These are phyloP conservation scores for Orbilia oligospora DNA, from an alignment of 2,329 filamentous ascomycete genomes.

Conservation along the genomic window DNA sequence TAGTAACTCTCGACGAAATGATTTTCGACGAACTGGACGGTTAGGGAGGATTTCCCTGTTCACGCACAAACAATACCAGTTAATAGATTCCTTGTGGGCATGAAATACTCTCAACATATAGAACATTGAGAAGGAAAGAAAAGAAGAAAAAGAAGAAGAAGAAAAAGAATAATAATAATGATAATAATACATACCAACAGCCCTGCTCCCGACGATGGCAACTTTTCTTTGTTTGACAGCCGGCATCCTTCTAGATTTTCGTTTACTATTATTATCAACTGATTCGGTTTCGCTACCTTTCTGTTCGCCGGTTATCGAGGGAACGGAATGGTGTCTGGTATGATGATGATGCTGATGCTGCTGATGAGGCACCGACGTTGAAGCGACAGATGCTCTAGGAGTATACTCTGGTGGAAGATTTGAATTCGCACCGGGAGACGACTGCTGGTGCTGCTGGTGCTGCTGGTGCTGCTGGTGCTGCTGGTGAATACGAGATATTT, in stretches of 20 bases:
- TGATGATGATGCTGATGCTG: constrained; percentile 33
- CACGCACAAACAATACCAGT: neutral
- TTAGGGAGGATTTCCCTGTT: constrained; percentile 94
- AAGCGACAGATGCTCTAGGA: constrained; percentile 48
- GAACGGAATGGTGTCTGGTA: constrained; percentile 44
- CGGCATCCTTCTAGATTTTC: constrained; percentile 44
- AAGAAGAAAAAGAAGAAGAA: neutral
- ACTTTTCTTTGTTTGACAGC: constrained; percentile 86
- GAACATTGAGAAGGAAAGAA: neutral
- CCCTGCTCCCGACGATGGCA: constrained; percentile 93
- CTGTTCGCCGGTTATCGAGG: constrained; percentile 26
- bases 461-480: too few relatives aligned
- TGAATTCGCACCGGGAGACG: constrained; percentile 18
- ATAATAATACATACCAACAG: constrained; percentile 81
- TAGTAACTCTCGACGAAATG: constrained; percentile 99
- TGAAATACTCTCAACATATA: neutral
- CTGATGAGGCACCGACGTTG: constrained; percentile 14
- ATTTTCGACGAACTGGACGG: constrained; percentile 95
- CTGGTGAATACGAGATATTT: constrained; percentile 43
- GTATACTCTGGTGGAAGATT: constrained; percentile 49
- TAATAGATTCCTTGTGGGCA: neutral
- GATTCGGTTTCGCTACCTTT: constrained; percentile 23
- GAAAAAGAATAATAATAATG: too few relatives aligned
- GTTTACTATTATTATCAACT: constrained; percentile 6
- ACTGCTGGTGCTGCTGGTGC: constrained; percentile 8